Percentiles rank a stretch among this genome's conserved stretches.
These are phyloP conservation scores for Pseudogymnoascus sp. DNA, from an alignment of 2,329 filamentous ascomycete species.

Conservation along the genomic window DNA sequence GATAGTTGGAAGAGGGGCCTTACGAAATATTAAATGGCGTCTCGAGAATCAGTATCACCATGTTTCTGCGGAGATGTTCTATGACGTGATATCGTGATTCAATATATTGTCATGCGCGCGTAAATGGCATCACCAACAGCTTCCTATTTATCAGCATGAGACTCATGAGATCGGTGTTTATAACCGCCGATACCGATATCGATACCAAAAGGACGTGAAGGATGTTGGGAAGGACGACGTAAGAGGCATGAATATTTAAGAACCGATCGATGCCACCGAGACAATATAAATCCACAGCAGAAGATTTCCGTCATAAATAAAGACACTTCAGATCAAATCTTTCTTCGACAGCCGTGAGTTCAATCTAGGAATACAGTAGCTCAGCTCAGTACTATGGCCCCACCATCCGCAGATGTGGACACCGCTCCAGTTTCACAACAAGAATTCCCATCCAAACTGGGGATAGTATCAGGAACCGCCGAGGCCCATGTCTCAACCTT, in stretches of 20 bases:
- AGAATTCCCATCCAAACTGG: constrained; percentile 9
- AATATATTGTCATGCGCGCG: neutral
- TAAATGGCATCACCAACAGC: neutral
- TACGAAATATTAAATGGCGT: neutral
- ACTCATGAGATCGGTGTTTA: neutral
- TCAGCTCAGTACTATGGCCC: constrained; percentile 19
- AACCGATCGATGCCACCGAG: neutral
- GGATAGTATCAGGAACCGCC: constrained; percentile 18
- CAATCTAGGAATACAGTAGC: neutral
- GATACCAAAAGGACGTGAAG: neutral
- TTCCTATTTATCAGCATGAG: constrained; percentile 4
- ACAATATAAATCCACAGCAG: neutral
- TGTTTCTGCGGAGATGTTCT: neutral
- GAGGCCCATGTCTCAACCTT: constrained; percentile 12
- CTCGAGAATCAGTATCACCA: neutral
- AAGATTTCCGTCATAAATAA: neutral
- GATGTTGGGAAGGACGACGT: neutral
- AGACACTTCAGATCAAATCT: neutral
- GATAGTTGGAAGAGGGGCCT: neutral
- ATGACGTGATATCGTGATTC: neutral
- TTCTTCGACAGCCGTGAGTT: neutral
- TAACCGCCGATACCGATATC: neutral
- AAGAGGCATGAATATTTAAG: neutral
- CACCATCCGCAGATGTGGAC: constrained; percentile 26
- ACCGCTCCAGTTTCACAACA: constrained; percentile 11